These are phyloP conservation scores for Arctium lappa DNA, from an alignment of 129 eudicot species.

Conservation along the genomic window DNA sequence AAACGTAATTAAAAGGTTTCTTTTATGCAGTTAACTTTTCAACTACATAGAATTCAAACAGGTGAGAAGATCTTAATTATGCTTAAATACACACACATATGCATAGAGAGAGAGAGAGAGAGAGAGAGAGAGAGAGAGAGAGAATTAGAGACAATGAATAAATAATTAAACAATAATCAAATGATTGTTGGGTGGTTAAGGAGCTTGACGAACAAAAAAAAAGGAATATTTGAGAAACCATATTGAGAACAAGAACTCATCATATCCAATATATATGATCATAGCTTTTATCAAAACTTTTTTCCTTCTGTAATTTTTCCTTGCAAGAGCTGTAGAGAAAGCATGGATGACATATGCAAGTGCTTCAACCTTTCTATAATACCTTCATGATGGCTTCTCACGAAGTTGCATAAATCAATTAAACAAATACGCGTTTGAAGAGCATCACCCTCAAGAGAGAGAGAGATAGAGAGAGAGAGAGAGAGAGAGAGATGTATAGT, in stretches of 20 bases:
- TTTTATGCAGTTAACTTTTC: neutral
- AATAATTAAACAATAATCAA: constrained; percentile 5
- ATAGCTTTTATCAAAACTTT: neutral
- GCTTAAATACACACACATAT: neutral
- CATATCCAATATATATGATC: neutral
- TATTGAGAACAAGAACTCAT: constrained; percentile 1
- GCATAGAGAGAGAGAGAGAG: neutral
- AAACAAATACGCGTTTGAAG: neutral
- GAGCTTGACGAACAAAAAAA: constrained; percentile 8
- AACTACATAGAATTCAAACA: constrained; percentile 1
- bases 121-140: neutral
- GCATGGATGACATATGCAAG: constrained; percentile 4
- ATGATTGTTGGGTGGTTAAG: constrained; percentile 20
- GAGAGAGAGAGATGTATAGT: neutral
- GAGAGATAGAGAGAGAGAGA: constrained; percentile 22
- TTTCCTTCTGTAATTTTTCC: neutral
- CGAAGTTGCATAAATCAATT: constrained; percentile 11
- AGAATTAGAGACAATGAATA: neutral
- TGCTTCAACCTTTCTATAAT: neutral
- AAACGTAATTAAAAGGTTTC: neutral
- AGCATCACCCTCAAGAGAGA: constrained; percentile 5
- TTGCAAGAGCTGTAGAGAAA: neutral
- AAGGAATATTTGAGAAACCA: neutral
- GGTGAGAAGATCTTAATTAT: constrained; percentile 15
- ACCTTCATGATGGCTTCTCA: constrained; percentile 28